Conservation (phyloP, 805 yeast genomes). For the Monosporozyma aerobia region DNA sequence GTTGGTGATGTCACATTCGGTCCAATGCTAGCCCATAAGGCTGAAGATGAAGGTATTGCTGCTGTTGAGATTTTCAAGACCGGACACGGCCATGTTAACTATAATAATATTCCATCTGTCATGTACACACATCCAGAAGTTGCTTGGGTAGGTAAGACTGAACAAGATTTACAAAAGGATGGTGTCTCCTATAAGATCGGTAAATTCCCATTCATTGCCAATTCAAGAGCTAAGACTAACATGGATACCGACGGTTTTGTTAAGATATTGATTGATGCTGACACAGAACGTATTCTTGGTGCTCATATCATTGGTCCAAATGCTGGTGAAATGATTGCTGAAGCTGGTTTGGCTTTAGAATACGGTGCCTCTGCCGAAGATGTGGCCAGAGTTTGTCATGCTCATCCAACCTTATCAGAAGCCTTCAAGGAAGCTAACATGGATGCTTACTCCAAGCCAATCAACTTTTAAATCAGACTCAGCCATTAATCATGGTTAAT, state of each 20-base stretch:
- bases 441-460: conserved; percentile 84
- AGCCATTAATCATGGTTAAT: background rate
- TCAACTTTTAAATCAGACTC: conserved; percentile 42
- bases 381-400: conserved; percentile 94
- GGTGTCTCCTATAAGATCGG: conserved; percentile 90
- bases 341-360: conserved; percentile 94
- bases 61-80: conserved; percentile 89
- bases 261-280: conserved; percentile 90
- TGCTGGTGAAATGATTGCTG: conserved; percentile 99
- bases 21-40: conserved; percentile 99
- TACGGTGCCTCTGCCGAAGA: conserved; percentile 99
- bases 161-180: conserved; percentile 86
- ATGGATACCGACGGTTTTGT: conserved; percentile 95
- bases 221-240: conserved; percentile 99
- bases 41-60: conserved; percentile 99
- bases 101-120: conserved; percentile 94
- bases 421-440: conserved; percentile 97
- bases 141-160: conserved; percentile 98
- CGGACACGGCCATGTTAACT: conserved; percentile 97
- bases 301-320: conserved; percentile 95
- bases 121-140: conserved; percentile 99
- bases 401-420: conserved; percentile 97
- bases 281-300: conserved; percentile 93
- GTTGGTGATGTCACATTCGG: conserved; percentile 99
- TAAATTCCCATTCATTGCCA: conserved; percentile 97